Conservation (phyloP, 805 yeast genomes). For the Cyberlindnera amylophila region DNA sequence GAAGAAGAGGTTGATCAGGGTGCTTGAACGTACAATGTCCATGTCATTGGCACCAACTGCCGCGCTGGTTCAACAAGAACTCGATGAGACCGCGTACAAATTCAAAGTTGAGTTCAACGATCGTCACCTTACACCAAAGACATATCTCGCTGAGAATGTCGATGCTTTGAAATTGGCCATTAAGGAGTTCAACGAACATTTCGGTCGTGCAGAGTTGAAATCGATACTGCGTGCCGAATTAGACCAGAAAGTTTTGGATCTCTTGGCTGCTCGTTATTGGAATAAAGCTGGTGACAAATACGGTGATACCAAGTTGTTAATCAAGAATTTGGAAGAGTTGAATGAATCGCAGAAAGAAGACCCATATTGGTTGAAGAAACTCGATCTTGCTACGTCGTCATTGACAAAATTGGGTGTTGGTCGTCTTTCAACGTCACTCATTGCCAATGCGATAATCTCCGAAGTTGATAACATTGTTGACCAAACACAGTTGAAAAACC, state of each 20-base stretch:
- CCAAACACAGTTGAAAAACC: constrained; percentile 72
- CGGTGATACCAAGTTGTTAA: constrained; percentile 22
- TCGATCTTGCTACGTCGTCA: constrained; percentile 79
- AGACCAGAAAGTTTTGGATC: constrained; percentile 85
- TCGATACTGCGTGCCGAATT: constrained; percentile 75
- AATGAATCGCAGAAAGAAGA: constrained; percentile 60
- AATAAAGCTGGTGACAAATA: constrained; percentile 42
- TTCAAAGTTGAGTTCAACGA: constrained; percentile 97
- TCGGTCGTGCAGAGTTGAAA: constrained; percentile 79
- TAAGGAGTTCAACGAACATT: constrained; percentile 79
- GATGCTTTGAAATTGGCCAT: constrained; percentile 82
- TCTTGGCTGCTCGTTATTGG: constrained; percentile 92
- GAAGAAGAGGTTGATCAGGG: constrained; percentile 77
- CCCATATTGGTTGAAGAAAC: constrained; percentile 79
- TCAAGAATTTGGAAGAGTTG: constrained; percentile 51
- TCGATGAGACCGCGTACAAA: constrained; percentile 88
- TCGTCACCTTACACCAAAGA: constrained; percentile 87
- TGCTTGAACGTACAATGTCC: constrained; percentile 89
- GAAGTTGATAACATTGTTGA: constrained; percentile 75
- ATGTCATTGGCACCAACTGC: constrained; percentile 84
- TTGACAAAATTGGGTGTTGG: constrained; percentile 94
- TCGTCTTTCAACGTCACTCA: constrained; percentile 75
- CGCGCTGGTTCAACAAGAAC: constrained; percentile 77
- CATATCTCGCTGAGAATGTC: constrained; percentile 87
- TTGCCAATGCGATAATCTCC: constrained; percentile 73